Base-by-base conservation (phyloP, 2,329 filamentous ascomycete genomes). In the Cladosporium sp. region DNA sequence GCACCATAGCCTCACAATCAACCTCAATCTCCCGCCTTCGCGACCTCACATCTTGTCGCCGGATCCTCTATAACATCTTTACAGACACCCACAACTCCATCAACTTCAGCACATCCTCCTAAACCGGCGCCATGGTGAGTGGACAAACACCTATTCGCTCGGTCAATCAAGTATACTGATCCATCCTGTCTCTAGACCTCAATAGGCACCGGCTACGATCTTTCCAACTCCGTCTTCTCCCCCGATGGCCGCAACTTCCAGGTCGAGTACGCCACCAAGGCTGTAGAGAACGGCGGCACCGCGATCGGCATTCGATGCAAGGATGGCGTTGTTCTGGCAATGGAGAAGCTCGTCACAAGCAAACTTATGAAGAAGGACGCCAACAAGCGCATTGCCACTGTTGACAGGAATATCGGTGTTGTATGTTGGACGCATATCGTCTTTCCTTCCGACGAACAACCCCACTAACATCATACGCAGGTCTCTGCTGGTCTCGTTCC, bases 241-340 rank as follows among this genome's bases (percentile, higher is more conserved):
- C 93, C 93, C 59, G 93, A 98, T 76, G 93, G 93, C 68, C 88
- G 93, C 63, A 98, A 98, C 73, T 98, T 98, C 73, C 93, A 98
- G 75, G 83, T 85, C 72, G 93, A 98, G 79, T 98, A 98, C 72
- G 93, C 93, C 60, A 86, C 94, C 62, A 98, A 98, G 79, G 93
- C 93, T 50, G 93, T 98, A 57, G 93, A 98, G 77, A 97, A 94
- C 66, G 93, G 92, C 59, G 92, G 93, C 66, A 98, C 93, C 49
- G 90, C 91, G 48, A 83, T 98, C 70, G 93, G 93, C 62, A 95
- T 98, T 72, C 82, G 90, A 69, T 95, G 90, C 80, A 95, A 95
- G 75, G 90, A 97, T 71, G 93, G 93, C 57, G 88, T 98, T 47
- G 90, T 98, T 56, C 80, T 98, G 59, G 93, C 93, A 36, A 85